Evolutionary conservation across 2,329 filamentous ascomycete genomes (phyloP).

Genomic region (Aureobasidium sp.): DNA sequence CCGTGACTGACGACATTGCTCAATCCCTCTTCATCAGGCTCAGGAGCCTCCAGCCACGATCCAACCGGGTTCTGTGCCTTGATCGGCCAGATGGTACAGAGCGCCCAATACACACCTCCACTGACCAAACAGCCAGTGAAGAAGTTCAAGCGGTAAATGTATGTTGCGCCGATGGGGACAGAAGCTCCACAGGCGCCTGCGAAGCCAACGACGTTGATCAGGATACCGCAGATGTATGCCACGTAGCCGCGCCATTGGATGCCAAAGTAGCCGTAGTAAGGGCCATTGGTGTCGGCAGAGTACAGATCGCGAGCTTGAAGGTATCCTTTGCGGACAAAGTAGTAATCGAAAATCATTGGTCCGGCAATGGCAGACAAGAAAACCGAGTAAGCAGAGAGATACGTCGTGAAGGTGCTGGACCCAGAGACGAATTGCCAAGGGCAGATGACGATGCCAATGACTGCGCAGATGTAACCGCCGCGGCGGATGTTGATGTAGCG

Average conservation of each 20-base stretch:
- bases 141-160: conserved; percentile 88
- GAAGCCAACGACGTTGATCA: conserved; percentile 89
- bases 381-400: conserved; percentile 84
- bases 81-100: conserved; percentile 65
- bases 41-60: conserved; percentile 68
- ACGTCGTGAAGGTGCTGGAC: conserved; percentile 81
- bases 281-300: conserved; percentile 56
- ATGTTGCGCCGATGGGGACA: conserved; percentile 72
- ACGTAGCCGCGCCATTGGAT: conserved; percentile 78
- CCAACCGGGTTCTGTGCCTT: conserved; percentile 60
- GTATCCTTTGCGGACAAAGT: conserved; percentile 74
- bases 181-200: conserved; percentile 66
- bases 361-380: conserved; percentile 91
- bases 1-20: conserved; percentile 8
- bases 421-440: conserved; percentile 71
- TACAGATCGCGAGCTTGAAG: conserved; percentile 74
- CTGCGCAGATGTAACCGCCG: conserved; percentile 77
- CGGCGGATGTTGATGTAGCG: conserved; percentile 63
- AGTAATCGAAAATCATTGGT: conserved; percentile 87
- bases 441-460: conserved; percentile 75
- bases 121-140: conserved; percentile 76
- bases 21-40: conserved; percentile 36
- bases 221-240: conserved; percentile 74
- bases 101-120: conserved; percentile 56
- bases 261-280: conserved; percentile 68